Evolutionary conservation across 2,329 filamentous ascomycete species (phyloP), one percentile per base, ranked within the genome.

Genomic region (Scleromitrula shiraiana): DNA sequence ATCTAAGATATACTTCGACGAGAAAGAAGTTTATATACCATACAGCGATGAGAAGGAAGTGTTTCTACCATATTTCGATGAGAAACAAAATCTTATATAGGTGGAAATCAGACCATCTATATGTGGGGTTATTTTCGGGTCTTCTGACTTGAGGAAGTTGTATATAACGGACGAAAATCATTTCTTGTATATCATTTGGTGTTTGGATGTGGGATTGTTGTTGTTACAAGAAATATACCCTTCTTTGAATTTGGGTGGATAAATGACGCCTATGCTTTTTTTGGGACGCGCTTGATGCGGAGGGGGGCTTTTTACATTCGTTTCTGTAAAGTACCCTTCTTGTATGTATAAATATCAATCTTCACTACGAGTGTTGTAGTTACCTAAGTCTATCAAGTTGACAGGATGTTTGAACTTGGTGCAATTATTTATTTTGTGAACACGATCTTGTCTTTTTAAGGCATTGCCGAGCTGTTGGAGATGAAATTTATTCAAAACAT

Each of bases 41-140:
- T 47, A 35, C 8, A 47, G 45, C 19, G 37, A 47, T 33, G 37
- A 47, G 23, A 47, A 42, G n/a, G 45, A 35, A n/a, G 35, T 46
- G 4, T 17, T 47, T 9, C 4, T n/a, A 3, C 8, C 24, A 22
- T 17, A 7, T 19, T 41, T 24, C 12, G 22, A 35, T 12, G 29
- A 36, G 0, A 36, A 47, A 6, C 10, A 9, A 26, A 42, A 47
- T 7, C 9, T 20, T 4, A 15, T 26, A 15, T 47, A 14, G 42
- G 35, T 20, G 33, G 33, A 36, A 19, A 20, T 20, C 12, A 36
- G 30, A 15, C 17, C 10, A 20, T n/a, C n/a, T n/a, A n/a, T n/a
- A 36, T 36, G 17, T 22, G 2, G 7, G 20, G 9, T 6, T 24
- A 3, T 38, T n/a, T n/a, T n/a, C n/a, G n/a, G n/a, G n/a, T n/a